Percentiles rank a stretch among this genome's conserved stretches.
Evolutionary conservation across 768 basidiomycete genomes (phyloP).

Genomic region (Suillus discolor): DNA sequence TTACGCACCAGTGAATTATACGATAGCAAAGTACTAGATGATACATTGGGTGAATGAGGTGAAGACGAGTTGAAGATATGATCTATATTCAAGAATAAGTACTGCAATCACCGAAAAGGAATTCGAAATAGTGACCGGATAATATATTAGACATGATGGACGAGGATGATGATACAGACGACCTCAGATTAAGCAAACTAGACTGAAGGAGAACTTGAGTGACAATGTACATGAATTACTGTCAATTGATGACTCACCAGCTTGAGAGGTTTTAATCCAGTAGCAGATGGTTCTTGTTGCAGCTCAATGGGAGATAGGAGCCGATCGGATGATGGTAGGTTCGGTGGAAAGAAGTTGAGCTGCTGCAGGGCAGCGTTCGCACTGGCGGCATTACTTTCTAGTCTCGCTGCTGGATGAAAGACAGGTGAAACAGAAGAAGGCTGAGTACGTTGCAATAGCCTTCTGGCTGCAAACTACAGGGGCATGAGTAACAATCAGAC

Average conservation of each 20-base stretch:
- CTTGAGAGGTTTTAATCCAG: constrained; percentile 59
- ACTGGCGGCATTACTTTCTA: background rate
- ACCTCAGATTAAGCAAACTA: constrained; percentile 39
- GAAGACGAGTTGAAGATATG: constrained; percentile 45
- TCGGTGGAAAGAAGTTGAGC: background rate
- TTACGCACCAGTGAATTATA: constrained; percentile 58
- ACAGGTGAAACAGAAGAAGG: background rate
- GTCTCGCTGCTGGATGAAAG: background rate
- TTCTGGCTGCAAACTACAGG: constrained; percentile 15
- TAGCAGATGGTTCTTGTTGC: constrained; percentile 34
- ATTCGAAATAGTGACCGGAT: constrained; percentile 25
- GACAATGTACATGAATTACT: background rate
- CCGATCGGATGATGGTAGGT: constrained; percentile 2
- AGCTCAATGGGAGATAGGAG: constrained; percentile 21
- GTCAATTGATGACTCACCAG: constrained; percentile 48
- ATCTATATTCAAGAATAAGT: constrained; percentile 18
- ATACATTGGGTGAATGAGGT: constrained; percentile 63
- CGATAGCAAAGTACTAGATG: constrained; percentile 59
- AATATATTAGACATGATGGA: constrained; percentile 42
- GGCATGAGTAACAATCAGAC: background rate
- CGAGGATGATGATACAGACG: constrained; percentile 44
- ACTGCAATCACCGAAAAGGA: background rate
- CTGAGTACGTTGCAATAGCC: constrained; percentile 9
- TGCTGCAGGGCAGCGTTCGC: background rate
- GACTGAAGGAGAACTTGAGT: constrained; percentile 40